A percentile compares a stretch with the other conserved stretches of the same genome.
These are phyloP conservation scores for sorghum (Sorghum bicolor) DNA, from an alignment of 176 grass and related monocot genomes.

Conservation along the genomic window Sorghum_bicolor_NCBIv3 NC_012874.2:66371501-66372000, in stretches of 20 bases:
- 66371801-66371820: background rate
- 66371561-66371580: too few relatives aligned
- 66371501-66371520: too few relatives aligned
- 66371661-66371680: too few relatives aligned
- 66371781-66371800: slow-evolving; percentile 2
- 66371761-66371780: background rate
- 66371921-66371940: slow-evolving; percentile 22
- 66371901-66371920: background rate
- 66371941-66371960: background rate
- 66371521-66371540: too few relatives aligned
- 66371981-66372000: background rate
- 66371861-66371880: background rate
- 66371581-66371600: too few relatives aligned
- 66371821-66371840: background rate
- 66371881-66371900: slow-evolving; percentile 18
- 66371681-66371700: too few relatives aligned
- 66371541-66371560: too few relatives aligned
- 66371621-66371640: too few relatives aligned
- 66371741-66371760: background rate
- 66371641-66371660: too few relatives aligned
- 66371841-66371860: background rate
- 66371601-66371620: too few relatives aligned
- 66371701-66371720: too few relatives aligned
- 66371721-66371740: too few relatives aligned
- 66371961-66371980: background rate